A percentile compares a stretch with the other conserved stretches of the same genome.
Conservation (phyloP, 306 rosid genomes). For the Lagenaria siceraria region DNA sequence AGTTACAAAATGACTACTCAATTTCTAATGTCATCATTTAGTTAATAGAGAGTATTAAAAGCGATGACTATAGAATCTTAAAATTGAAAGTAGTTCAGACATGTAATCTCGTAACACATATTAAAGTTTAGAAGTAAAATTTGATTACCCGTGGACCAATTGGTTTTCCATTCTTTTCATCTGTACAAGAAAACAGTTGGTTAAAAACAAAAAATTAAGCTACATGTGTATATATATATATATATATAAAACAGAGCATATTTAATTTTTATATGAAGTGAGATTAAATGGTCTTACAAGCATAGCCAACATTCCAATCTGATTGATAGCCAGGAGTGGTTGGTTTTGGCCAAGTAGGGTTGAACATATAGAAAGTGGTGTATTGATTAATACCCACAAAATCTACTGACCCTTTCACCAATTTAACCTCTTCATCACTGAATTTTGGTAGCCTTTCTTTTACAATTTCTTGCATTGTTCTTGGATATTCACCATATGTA, state of each 20-base stretch:
- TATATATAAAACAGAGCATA: background rate
- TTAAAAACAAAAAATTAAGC: too few relatives aligned
- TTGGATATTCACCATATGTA: conserved; percentile 86
- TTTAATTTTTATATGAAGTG: background rate
- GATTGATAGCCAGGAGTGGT: conserved; percentile 49
- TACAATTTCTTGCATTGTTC: conserved; percentile 59
- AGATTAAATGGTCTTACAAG: conserved; percentile 33
- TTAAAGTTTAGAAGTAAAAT: background rate
- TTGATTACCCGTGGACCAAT: conserved; percentile 56
- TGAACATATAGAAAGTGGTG: conserved; percentile 56
- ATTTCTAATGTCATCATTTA: too few relatives aligned
- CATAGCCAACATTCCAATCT: conserved; percentile 80
- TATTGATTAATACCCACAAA: conserved; percentile 82
- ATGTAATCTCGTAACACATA: too few relatives aligned
- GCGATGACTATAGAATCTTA: too few relatives aligned
- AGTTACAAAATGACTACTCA: too few relatives aligned
- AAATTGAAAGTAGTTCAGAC: background rate
- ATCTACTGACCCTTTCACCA: conserved; percentile 73
- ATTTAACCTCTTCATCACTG: conserved; percentile 56
- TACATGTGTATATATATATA: too few relatives aligned
- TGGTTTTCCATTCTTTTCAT: conserved; percentile 61
- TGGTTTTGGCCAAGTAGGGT: conserved; percentile 35
- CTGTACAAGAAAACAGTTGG: conserved; percentile 30
- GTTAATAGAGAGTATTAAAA: too few relatives aligned
- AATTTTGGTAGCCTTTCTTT: conserved; percentile 78